These are phyloP conservation scores for Isoetes engelmannii DNA, from an alignment of 83 land plant genomes.

Conservation along the genomic window DNA sequence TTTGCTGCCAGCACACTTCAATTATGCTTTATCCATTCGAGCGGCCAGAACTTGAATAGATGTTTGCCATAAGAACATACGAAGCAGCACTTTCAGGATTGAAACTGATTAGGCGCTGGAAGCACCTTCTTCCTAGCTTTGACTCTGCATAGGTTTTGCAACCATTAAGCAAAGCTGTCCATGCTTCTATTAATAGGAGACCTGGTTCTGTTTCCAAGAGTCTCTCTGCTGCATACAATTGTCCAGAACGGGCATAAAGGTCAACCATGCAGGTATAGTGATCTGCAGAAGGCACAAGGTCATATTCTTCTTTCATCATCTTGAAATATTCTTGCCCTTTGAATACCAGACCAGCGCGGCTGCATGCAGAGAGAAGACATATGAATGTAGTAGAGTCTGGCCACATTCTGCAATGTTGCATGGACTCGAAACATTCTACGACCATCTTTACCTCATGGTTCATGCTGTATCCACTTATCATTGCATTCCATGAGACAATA, in stretches of 20 bases:
- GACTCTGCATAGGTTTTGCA: constrained; percentile 3
- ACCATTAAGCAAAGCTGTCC: constrained; percentile 1
- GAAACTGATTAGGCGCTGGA: background rate
- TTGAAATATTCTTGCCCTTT: constrained; percentile 6
- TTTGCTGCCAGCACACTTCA: no score
- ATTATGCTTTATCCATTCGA: no score
- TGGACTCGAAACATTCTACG: background rate
- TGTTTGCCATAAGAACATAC: no score
- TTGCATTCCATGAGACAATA: constrained; percentile 2
- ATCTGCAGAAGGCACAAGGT: background rate
- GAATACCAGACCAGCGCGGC: background rate
- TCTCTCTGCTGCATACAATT: constrained; percentile 3
- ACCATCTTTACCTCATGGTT: background rate
- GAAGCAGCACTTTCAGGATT: no score
- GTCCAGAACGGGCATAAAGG: constrained; percentile 6
- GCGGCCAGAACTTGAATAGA: no score
- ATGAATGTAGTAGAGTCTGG: constrained; percentile 1
- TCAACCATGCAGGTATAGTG: constrained; percentile 1
- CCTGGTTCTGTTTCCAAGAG: background rate
- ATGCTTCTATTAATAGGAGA: background rate
- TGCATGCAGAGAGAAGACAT: constrained; percentile 11
- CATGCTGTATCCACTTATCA: constrained; percentile 10
- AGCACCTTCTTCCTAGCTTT: background rate
- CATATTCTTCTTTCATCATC: constrained; percentile 1
- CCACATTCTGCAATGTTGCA: background rate